Conservation (phyloP, 2,329 filamentous ascomycete genomes). For the Paraconiothyrium sp. region DNA sequence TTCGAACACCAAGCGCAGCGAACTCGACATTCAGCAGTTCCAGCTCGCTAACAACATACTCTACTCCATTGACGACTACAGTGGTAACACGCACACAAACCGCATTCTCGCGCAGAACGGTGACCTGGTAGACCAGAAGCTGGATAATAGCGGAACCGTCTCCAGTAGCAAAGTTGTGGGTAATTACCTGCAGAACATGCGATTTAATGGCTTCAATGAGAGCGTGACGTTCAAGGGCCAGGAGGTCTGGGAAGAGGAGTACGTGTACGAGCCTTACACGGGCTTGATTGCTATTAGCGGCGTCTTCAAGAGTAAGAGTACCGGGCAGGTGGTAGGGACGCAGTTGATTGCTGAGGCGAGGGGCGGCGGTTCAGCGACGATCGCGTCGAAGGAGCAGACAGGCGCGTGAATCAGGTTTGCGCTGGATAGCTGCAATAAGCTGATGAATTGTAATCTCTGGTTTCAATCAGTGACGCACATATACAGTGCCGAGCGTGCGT, state of each 20-base stretch:
- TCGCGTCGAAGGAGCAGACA: constrained; percentile 49
- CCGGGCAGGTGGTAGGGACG: constrained; percentile 60
- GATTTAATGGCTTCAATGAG: constrained; percentile 62
- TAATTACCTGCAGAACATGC: constrained; percentile 62
- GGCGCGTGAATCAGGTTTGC: constrained; percentile 13
- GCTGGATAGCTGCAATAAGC: neutral
- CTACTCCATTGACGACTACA: constrained; percentile 69
- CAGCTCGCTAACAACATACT: constrained; percentile 67
- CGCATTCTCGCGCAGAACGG: constrained; percentile 66
- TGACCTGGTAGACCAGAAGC: constrained; percentile 62
- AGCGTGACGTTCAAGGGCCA: constrained; percentile 53
- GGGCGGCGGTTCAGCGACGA: constrained; percentile 63
- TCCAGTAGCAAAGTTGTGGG: constrained; percentile 57
- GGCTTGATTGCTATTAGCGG: constrained; percentile 56
- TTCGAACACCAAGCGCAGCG: constrained; percentile 34
- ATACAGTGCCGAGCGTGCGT: neutral
- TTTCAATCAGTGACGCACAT: neutral
- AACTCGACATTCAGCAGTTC: constrained; percentile 50
- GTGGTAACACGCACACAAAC: constrained; percentile 63
- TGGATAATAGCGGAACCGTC: constrained; percentile 64
- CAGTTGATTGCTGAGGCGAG: constrained; percentile 63
- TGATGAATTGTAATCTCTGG: constrained; percentile 12
- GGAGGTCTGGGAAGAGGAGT: constrained; percentile 62
- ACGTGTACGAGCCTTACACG: constrained; percentile 63
- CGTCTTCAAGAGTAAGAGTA: constrained; percentile 60